phyloP scores from a whole-genome alignment of 176 grass and related monocot genomes.

The Bromus sterilis region DNA sequence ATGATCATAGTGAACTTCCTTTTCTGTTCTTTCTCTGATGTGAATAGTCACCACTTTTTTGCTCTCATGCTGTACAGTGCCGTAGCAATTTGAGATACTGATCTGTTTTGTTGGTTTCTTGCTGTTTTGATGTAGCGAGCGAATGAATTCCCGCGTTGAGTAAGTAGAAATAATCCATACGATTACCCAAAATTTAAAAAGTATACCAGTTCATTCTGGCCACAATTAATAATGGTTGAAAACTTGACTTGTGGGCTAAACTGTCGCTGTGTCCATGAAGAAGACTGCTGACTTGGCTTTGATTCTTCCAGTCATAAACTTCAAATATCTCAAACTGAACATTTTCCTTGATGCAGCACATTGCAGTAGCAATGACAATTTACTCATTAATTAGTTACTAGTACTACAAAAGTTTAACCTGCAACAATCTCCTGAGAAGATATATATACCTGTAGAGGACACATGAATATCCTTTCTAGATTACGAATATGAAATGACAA shows the following conservation, averaged over 20 bases:
- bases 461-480: background rate
- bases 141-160: background rate
- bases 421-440: background rate
- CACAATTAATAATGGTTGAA: background rate
- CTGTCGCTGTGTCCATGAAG: background rate
- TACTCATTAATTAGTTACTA: background rate
- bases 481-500: background rate
- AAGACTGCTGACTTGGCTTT: background rate
- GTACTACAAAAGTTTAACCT: no score
- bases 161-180: background rate
- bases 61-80: background rate
- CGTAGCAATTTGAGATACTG: background rate
- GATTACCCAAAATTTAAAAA: background rate
- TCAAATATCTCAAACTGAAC: background rate
- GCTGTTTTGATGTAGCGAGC: background rate
- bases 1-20: conserved; percentile 15
- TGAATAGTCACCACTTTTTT: background rate
- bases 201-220: background rate
- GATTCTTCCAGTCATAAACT: background rate
- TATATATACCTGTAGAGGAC: background rate
- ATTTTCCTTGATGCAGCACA: background rate
- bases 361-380: background rate
- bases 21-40: background rate
- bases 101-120: background rate
- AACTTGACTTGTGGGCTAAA: background rate